These are phyloP conservation scores for Smittium culicis DNA, from an alignment of 371 early-diverging fungal species.

Conservation along the genomic window DNA sequence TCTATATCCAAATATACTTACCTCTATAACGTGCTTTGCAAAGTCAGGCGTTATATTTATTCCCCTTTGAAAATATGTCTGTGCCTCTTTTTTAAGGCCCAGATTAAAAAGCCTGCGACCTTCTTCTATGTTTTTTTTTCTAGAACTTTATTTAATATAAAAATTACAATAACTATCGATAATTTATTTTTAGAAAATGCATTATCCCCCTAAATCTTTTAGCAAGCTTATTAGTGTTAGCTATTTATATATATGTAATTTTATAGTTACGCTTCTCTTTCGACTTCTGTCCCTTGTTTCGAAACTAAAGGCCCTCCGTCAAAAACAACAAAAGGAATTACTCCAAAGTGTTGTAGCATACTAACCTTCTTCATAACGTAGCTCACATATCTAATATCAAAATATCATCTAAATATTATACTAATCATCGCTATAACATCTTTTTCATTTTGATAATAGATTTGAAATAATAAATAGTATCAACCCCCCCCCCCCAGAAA, in stretches of 20 bases:
- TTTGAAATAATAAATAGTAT: too few species aligned
- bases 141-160: constrained; percentile 26
- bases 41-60: constrained; percentile 64
- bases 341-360: constrained; percentile 48
- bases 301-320: constrained; percentile 88
- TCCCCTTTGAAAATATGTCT: constrained; percentile 51
- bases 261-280: constrained; percentile 38
- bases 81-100: constrained; percentile 45
- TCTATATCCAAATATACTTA: constrained; percentile 23
- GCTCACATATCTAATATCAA: constrained; percentile 46
- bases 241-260: not conserved
- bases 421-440: too few species aligned
- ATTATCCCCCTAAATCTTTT: too few species aligned
- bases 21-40: constrained; percentile 59
- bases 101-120: constrained; percentile 35
- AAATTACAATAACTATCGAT: not conserved
- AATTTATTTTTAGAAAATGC: constrained; percentile 6
- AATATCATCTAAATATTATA: too few species aligned
- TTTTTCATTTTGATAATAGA: too few species aligned
- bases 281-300: constrained; percentile 62
- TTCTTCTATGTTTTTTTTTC: constrained; percentile 38
- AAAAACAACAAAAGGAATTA: constrained; percentile 86
- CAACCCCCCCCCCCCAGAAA: too few species aligned
- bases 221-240: constrained; percentile 10
- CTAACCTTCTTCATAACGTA: constrained; percentile 58